phyloP scores from a whole-genome alignment of 345 rosid genomes.

The Hibiscus trionum region DNA sequence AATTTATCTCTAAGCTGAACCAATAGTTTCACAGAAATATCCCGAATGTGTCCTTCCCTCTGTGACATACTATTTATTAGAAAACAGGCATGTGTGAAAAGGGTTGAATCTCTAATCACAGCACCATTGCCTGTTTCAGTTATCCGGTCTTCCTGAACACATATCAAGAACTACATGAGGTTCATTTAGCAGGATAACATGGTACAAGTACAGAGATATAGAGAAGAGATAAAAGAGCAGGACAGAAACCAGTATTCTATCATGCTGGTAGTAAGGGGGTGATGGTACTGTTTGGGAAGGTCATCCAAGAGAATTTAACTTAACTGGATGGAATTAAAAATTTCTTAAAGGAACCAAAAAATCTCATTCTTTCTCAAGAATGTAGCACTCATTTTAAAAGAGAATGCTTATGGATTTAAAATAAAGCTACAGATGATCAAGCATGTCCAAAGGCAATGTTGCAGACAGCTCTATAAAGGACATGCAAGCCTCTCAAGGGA shows the following conservation, averaged over 20 bases:
- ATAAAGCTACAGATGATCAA: slow-evolving; percentile 1
- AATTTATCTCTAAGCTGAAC: slow-evolving; percentile 90
- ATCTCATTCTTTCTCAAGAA: neutral
- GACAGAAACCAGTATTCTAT: neutral
- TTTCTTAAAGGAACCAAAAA: neutral
- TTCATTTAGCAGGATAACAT: slow-evolving; percentile 10
- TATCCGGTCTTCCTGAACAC: slow-evolving; percentile 78
- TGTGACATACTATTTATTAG: slow-evolving; percentile 89
- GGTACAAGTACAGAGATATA: slow-evolving; percentile 5
- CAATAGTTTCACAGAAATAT: slow-evolving; percentile 78
- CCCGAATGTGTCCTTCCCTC: slow-evolving; percentile 91
- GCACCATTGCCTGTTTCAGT: slow-evolving; percentile 77
- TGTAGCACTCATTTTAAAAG: neutral
- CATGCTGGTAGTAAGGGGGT: neutral
- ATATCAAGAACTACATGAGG: slow-evolving; percentile 17
- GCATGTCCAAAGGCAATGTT: neutral
- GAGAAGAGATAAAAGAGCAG: slow-evolving; percentile 9
- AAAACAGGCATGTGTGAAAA: slow-evolving; percentile 79
- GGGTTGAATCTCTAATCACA: slow-evolving; percentile 70
- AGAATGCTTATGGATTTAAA: neutral
- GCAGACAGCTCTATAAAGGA: neutral
- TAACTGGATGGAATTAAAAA: neutral
- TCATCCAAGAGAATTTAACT: neutral
- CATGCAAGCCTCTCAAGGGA: neutral
- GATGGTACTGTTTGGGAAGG: neutral